Conservation (phyloP, 768 basidiomycete genomes). For the Russula sp. region DNA sequence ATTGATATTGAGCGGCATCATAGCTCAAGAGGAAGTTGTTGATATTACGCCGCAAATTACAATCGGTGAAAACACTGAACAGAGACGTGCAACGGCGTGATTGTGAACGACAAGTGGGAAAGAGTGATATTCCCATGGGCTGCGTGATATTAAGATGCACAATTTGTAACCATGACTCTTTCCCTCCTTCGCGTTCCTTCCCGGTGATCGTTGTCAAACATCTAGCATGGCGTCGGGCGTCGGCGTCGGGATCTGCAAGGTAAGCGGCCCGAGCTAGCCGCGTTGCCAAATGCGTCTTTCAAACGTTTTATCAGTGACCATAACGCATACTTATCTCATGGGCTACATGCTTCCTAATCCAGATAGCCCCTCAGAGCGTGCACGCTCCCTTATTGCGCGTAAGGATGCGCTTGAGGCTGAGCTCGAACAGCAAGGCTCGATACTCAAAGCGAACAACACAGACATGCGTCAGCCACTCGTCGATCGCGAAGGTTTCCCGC, state of each 20-base stretch:
- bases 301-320: neutral
- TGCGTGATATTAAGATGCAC: no score
- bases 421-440: slow-evolving; percentile 56
- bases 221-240: neutral
- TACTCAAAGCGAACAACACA: slow-evolving; percentile 61
- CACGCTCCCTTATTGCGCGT: slow-evolving; percentile 58
- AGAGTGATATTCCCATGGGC: neutral
- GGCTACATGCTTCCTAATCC: slow-evolving; percentile 28
- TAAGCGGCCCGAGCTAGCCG: neutral
- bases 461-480: slow-evolving; percentile 74
- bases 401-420: slow-evolving; percentile 75
- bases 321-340: slow-evolving; percentile 8
- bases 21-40: neutral
- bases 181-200: no score
- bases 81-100: no score
- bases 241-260: neutral
- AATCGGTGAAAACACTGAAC: no score
- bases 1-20: neutral
- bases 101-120: neutral
- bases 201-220: neutral
- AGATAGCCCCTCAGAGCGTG: slow-evolving; percentile 48
- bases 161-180: no score
- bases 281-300: neutral
- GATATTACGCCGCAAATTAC: no score
- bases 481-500: slow-evolving; percentile 85